Percentiles rank a stretch among this genome's conserved stretches.
Evolutionary conservation across 2,329 filamentous ascomycete species (phyloP).

Genomic region (Trichoderma oligosporum): DNA sequence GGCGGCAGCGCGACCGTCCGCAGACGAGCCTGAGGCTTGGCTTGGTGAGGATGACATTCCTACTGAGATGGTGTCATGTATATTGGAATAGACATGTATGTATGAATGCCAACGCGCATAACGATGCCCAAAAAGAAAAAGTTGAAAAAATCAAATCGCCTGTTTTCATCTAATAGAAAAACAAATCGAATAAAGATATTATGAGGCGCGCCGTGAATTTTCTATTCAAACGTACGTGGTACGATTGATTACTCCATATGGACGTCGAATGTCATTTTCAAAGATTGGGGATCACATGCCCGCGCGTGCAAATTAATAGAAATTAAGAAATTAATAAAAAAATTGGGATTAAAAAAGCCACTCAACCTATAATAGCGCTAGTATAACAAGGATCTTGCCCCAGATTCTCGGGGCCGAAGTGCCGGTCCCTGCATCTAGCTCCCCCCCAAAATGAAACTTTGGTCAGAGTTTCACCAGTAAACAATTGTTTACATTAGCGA

Average conservation of each 20-base stretch:
- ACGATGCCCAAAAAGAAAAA: not conserved
- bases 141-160: not conserved
- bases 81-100: not conserved
- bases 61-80: not conserved
- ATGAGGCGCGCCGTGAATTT: not conserved
- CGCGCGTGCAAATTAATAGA: conserved; percentile 7
- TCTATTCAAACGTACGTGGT: not conserved
- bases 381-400: conserved; percentile 31
- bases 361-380: conserved; percentile 12
- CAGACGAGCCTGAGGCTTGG: conserved; percentile 25
- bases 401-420: conserved; percentile 28
- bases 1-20: conserved; percentile 27
- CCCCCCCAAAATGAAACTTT: not conserved
- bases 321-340: not conserved
- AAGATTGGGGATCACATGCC: conserved; percentile 13
- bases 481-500: too few relatives aligned
- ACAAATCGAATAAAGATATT: not conserved
- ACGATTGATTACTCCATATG: not conserved
- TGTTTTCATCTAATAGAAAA: not conserved
- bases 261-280: conserved; percentile 1
- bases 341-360: not conserved
- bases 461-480: too few relatives aligned
- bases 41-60: conserved; percentile 32
- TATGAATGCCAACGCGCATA: conserved; percentile 6
- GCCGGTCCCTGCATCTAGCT: conserved; percentile 19